Conservation (phyloP, 371 early-diverging fungal genomes). For the Mortierella sp. region DNA sequence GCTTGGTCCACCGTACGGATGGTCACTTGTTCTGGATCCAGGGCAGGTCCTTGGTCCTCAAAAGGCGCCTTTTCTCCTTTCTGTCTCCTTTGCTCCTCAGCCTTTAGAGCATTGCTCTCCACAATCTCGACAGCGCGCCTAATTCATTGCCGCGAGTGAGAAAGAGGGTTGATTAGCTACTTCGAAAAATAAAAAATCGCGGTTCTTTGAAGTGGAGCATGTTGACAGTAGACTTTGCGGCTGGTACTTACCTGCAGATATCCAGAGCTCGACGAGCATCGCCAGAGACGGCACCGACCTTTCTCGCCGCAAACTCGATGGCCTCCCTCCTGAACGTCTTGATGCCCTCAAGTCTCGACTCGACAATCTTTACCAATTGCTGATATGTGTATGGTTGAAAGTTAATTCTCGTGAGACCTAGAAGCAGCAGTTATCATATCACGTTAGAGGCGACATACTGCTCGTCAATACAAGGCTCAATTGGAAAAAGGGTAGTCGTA, state of each 20-base stretch:
- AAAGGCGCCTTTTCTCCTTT: slow-evolving; percentile 21
- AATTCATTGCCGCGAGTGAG: neutral
- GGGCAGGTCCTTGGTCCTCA: slow-evolving; percentile 14
- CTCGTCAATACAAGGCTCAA: neutral
- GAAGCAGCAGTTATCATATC: slow-evolving; percentile 4
- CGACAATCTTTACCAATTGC: slow-evolving; percentile 89
- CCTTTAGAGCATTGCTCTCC: slow-evolving; percentile 59
- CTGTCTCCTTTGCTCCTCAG: slow-evolving; percentile 28
- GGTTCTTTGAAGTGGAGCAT: neutral
- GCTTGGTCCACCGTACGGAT: slow-evolving; percentile 83
- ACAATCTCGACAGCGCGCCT: slow-evolving; percentile 89
- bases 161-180: neutral
- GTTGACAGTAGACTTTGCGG: neutral
- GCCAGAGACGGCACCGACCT: slow-evolving; percentile 96
- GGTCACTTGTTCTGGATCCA: slow-evolving; percentile 70
- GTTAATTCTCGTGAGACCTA: slow-evolving; percentile 87
- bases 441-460: neutral
- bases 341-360: slow-evolving; percentile 81
- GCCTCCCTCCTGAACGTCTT: slow-evolving; percentile 86
- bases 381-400: slow-evolving; percentile 92
- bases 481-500: neutral
- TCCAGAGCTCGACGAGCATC: slow-evolving; percentile 98
- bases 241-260: slow-evolving; percentile 78
- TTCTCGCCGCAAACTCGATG: slow-evolving; percentile 93
- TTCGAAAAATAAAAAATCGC: neutral